These are phyloP conservation scores for Ophiocordyceps sinensis DNA, from an alignment of 2,329 filamentous ascomycete genomes.

Conservation along the genomic window DNA sequence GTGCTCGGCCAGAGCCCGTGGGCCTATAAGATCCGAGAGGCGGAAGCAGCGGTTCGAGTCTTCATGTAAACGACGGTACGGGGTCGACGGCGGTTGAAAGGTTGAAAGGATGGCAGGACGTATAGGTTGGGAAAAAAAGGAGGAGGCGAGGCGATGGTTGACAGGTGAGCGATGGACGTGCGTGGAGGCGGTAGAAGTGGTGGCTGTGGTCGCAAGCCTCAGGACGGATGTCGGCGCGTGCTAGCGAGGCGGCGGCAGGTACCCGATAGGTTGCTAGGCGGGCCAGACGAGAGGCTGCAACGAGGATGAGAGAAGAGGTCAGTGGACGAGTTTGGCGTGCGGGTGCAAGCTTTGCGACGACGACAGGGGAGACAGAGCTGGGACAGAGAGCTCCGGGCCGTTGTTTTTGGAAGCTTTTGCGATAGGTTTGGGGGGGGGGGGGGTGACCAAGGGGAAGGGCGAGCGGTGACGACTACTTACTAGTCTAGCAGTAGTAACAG, in stretches of 20 bases:
- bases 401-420: slow-evolving; percentile 2
- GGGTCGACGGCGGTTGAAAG: slow-evolving; percentile 1
- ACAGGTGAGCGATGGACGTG: too few relatives aligned
- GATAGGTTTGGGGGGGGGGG: slow-evolving; percentile 1
- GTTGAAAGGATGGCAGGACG: background rate
- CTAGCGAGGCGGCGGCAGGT: slow-evolving; percentile 11
- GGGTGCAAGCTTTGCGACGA: background rate
- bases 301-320: slow-evolving; percentile 6
- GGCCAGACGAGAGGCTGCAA: slow-evolving; percentile 9
- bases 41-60: slow-evolving; percentile 17
- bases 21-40: slow-evolving; percentile 22
- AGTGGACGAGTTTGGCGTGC: slow-evolving; percentile 1
- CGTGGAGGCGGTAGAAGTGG: slow-evolving; percentile 8
- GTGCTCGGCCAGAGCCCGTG: slow-evolving; percentile 17
- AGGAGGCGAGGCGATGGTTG: background rate
- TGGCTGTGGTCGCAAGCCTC: slow-evolving; percentile 1
- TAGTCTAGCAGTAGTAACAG: too few relatives aligned
- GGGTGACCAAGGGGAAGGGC: background rate
- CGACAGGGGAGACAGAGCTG: background rate
- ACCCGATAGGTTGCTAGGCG: slow-evolving; percentile 16
- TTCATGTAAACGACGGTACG: slow-evolving; percentile 24
- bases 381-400: background rate
- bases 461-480: slow-evolving; percentile 3
- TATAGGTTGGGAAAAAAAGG: background rate
- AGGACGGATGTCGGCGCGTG: slow-evolving; percentile 8